Evolutionary conservation across 2,329 filamentous ascomycete genomes (phyloP), one percentile per base, ranked within the genome.

Genomic region (Ophiocordyceps camponoti-rufipedis): DNA sequence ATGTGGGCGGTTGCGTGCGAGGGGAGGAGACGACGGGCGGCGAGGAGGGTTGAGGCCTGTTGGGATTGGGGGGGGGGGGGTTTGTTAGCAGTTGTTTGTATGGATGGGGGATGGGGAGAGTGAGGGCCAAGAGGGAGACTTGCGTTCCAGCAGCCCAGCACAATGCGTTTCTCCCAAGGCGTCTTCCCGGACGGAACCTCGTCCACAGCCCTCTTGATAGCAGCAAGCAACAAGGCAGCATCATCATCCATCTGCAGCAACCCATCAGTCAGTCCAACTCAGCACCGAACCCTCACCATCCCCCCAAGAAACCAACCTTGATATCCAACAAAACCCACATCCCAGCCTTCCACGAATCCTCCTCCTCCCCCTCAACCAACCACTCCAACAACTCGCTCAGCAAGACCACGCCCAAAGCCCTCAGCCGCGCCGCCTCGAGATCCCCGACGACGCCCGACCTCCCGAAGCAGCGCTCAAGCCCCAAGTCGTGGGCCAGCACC

Each of bases 241-340:
- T 83, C 67, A 56, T 88, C 82, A 54, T 86, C 78, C 28, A 77
- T 70, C 78, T 83, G 23, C 23, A 23, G n/a, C n/a, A 23, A 23
- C 23, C 23, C 23, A 23, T 23, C 23, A 23, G 23, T 23, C 23
- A 23, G 23, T 23, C n/a, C n/a, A n/a, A n/a, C n/a, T n/a, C n/a
- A n/a, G n/a, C n/a, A n/a, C n/a, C n/a, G n/a, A n/a, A n/a, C n/a
- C n/a, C n/a, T n/a, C n/a, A n/a, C n/a, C n/a, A n/a, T n/a, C n/a
- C 23, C 23, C 23, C 23, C 23, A 23, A 18, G 31, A 33, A 12
- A 33, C 14, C 32, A 13, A 85, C 80, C 69, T 95, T 96, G 59
- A 96, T 85, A 59, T 96, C 89, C 4, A 96, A 67, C 49, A 95
- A 62, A 6, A 91, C 54, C 88, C 88, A 94, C 10, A 88, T 68